Evolutionary conservation across 495 filamentous ascomycete genomes (phyloP), one percentile per base, ranked within the genome.

Genomic region (Lophiotrema nucula): DNA sequence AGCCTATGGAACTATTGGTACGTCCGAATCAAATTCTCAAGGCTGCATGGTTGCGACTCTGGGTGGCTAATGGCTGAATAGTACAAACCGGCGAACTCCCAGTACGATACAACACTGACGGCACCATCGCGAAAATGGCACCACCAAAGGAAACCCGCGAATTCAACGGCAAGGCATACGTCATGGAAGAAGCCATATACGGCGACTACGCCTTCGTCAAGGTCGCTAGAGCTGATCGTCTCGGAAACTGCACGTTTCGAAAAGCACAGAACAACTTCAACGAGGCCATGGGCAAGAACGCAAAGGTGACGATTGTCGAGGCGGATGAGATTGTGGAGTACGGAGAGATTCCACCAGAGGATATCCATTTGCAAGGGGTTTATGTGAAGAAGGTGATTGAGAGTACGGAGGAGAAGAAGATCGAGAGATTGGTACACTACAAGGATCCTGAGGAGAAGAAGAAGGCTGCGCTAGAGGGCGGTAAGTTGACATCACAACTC

Each of bases 171-270:
- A 95, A 93, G 76, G 81, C 80, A 53, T 96, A 95, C 67, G 78
- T 96, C 11, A 84, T 96, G 73, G 91, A 96, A 73, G 87, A 95
- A 73, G 75, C 86, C 38, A 95, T 96, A 69, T 83, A 81, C 50
- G 91, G 88, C 44, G 91, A 96, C 76, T 92, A 90, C 65, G 91
- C 91, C 28, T 95, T 96, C 64, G 83, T 96, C 58, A 96, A 95
- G 74, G 91, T 90, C 2, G 93, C 83, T 77, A 90, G 89, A 72
- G 91, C 90, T 37, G 91, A 96, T 72, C 81, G 84, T 62, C 81
- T 96, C 8, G 91, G 91, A n/a, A 96, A 96, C 77, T 92, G 88
- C 76, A 86, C 90, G 74, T 96, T 96, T 80, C 85, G 91, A 5
- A 87, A 88, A 51, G 81, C 91, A 0, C 89, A 88, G 10, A 84